Conservation (phyloP, 2,329 filamentous ascomycete genomes). For the Epicoccum sorghinum region DNA sequence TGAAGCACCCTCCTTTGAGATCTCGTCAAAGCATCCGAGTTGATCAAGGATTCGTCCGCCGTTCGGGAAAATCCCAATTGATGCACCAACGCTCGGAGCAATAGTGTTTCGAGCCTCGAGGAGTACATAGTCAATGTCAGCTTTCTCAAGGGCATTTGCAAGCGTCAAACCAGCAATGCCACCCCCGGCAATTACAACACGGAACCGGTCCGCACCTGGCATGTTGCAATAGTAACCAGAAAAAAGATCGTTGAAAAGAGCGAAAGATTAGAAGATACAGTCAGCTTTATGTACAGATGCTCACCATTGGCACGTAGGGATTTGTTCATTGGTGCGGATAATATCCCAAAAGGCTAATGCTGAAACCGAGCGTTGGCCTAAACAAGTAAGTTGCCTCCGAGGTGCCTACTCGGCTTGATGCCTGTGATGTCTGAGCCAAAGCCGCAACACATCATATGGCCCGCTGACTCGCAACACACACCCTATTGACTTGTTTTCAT, state of each 20-base stretch:
- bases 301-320: too few relatives aligned
- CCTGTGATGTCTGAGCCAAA: too few relatives aligned
- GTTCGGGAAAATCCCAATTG: conserved; percentile 25
- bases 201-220: neutral
- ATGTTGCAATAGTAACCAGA: neutral
- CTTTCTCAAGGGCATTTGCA: conserved; percentile 20
- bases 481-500: too few relatives aligned
- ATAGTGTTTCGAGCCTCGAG: conserved; percentile 21
- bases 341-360: neutral
- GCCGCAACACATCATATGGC: too few relatives aligned
- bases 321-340: too few relatives aligned
- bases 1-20: conserved; percentile 2
- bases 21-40: conserved; percentile 15
- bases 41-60: conserved; percentile 28
- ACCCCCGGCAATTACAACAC: conserved; percentile 23
- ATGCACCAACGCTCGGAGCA: conserved; percentile 24
- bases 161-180: conserved; percentile 21
- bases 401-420: too few relatives aligned
- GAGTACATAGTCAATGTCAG: conserved; percentile 22
- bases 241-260: neutral
- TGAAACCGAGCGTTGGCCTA: neutral
- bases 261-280: neutral
- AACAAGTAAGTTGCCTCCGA: neutral
- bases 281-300: too few relatives aligned
- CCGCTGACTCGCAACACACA: too few relatives aligned